Evolutionary conservation across 2,329 filamentous ascomycete genomes (phyloP).

Genomic region (Purpureocillium takamizusanense): DNA sequence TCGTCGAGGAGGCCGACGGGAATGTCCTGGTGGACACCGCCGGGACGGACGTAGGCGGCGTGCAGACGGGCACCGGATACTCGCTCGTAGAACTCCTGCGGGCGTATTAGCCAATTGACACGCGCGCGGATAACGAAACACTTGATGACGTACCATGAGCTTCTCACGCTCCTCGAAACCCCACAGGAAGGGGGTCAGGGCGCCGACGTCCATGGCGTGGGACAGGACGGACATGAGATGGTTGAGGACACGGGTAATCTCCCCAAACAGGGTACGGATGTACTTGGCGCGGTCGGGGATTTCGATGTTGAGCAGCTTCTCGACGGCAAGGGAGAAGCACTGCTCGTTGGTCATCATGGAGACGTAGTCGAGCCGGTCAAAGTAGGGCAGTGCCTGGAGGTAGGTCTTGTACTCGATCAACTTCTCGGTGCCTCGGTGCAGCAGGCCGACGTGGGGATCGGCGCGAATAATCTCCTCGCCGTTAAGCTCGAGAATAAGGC

Average conservation of each 20-base stretch:
- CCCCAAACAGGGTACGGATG: slow-evolving; percentile 91
- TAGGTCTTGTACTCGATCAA: slow-evolving; percentile 99
- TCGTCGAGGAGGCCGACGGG: slow-evolving; percentile 91
- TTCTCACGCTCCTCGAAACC: slow-evolving; percentile 99
- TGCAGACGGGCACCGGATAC: slow-evolving; percentile 96
- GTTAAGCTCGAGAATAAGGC: slow-evolving; percentile 93
- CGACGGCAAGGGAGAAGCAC: slow-evolving; percentile 88
- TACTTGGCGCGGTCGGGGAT: slow-evolving; percentile 93
- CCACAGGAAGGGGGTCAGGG: slow-evolving; percentile 96
- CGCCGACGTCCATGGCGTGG: slow-evolving; percentile 98
- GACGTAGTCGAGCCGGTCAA: slow-evolving; percentile 96
- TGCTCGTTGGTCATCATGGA: slow-evolving; percentile 99
- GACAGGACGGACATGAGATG: slow-evolving; percentile 97
- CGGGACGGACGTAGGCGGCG: slow-evolving; percentile 91
- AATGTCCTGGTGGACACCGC: slow-evolving; percentile 92
- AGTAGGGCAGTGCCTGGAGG: slow-evolving; percentile 94
- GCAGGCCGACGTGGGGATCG: slow-evolving; percentile 91
- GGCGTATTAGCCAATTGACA: slow-evolving; percentile 1
- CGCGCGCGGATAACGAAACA: not conserved
- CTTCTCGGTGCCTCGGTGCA: slow-evolving; percentile 97
- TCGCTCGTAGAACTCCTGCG: slow-evolving; percentile 98
- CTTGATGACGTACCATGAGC: slow-evolving; percentile 68
- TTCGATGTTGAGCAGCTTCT: slow-evolving; percentile 96
- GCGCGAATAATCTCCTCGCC: slow-evolving; percentile 96
- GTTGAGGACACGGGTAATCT: slow-evolving; percentile 90